phyloP scores from a whole-genome alignment of 1,139 yeast genomes.

The Zygoascus hellenicus region DNA sequence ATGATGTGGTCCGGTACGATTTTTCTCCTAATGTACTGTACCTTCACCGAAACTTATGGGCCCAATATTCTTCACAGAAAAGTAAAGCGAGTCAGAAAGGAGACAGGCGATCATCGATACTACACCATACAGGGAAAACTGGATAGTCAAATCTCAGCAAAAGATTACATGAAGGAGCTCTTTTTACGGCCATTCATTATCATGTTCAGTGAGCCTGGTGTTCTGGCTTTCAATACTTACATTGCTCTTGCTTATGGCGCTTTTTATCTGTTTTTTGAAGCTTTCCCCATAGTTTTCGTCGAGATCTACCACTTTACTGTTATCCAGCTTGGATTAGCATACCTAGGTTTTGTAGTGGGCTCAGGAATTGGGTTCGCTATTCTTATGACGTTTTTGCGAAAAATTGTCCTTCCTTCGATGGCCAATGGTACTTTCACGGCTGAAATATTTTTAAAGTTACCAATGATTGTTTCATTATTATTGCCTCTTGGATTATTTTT shows the following conservation, averaged over 20 bases:
- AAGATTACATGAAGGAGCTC: slow-evolving; percentile 39
- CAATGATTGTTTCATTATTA: slow-evolving; percentile 45
- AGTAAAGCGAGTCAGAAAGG: slow-evolving; percentile 43
- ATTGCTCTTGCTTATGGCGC: slow-evolving; percentile 50
- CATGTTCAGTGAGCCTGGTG: slow-evolving; percentile 33
- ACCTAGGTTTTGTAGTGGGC: slow-evolving; percentile 44
- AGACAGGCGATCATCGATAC: slow-evolving; percentile 44
- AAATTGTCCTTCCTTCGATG: slow-evolving; percentile 13
- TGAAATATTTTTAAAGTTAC: slow-evolving; percentile 16
- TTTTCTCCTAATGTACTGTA: slow-evolving; percentile 33
- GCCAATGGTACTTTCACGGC: slow-evolving; percentile 17
- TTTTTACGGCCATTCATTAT: slow-evolving; percentile 42
- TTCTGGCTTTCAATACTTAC: slow-evolving; percentile 39
- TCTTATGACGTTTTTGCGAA: slow-evolving; percentile 15
- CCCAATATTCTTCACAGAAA: slow-evolving; percentile 43
- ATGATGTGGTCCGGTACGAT: slow-evolving; percentile 38
- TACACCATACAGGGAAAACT: slow-evolving; percentile 23
- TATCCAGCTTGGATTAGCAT: slow-evolving; percentile 46
- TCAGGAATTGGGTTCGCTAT: slow-evolving; percentile 27
- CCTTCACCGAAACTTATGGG: slow-evolving; percentile 49
- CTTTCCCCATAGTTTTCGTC: slow-evolving; percentile 50
- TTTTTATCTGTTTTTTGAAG: slow-evolving; percentile 55
- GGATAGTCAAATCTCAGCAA: slow-evolving; percentile 17
- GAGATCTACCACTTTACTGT: slow-evolving; percentile 45
- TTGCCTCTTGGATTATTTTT: slow-evolving; percentile 45